phyloP scores from a whole-genome alignment of 2,329 filamentous ascomycete genomes.

The Xylariales sp. region DNA sequence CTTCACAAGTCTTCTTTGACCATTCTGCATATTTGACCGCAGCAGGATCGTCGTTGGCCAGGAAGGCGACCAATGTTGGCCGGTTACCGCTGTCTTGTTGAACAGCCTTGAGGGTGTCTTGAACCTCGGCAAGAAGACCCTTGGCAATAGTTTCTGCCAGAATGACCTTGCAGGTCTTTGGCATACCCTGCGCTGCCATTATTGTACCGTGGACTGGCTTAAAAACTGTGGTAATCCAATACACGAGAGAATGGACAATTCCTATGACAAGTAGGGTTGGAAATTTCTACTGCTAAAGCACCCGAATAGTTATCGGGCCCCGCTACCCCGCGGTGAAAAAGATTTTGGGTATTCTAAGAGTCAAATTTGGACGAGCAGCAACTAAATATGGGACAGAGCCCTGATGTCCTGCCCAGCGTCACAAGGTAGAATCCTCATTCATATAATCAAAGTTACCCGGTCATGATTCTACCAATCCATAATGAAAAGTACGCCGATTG shows the following conservation, averaged over 20 bases:
- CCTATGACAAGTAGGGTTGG: neutral
- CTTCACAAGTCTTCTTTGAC: slow-evolving; percentile 93
- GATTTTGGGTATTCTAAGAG: too few relatives aligned
- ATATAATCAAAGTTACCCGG: too few relatives aligned
- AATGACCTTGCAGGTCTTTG: slow-evolving; percentile 86
- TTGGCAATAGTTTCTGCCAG: slow-evolving; percentile 85
- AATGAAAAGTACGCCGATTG: too few relatives aligned
- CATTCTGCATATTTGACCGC: slow-evolving; percentile 93
- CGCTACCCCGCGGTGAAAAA: slow-evolving; percentile 9
- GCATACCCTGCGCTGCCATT: slow-evolving; percentile 39
- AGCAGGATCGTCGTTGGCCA: slow-evolving; percentile 87
- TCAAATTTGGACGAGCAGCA: too few relatives aligned
- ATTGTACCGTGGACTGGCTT: slow-evolving; percentile 2
- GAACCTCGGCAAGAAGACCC: slow-evolving; percentile 72
- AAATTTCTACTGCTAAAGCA: slow-evolving; percentile 8
- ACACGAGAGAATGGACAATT: too few relatives aligned
- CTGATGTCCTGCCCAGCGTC: too few relatives aligned
- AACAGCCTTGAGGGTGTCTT: slow-evolving; percentile 68
- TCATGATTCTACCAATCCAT: too few relatives aligned
- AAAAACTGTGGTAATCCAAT: too few relatives aligned
- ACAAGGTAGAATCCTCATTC: too few relatives aligned
- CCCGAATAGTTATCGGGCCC: too few relatives aligned
- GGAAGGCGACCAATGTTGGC: slow-evolving; percentile 83
- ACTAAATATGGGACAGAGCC: too few relatives aligned
- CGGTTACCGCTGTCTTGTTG: slow-evolving; percentile 49